phyloP scores from a whole-genome alignment of 2,329 filamentous ascomycete species.

The Simplicillium aogashimaense region DNA sequence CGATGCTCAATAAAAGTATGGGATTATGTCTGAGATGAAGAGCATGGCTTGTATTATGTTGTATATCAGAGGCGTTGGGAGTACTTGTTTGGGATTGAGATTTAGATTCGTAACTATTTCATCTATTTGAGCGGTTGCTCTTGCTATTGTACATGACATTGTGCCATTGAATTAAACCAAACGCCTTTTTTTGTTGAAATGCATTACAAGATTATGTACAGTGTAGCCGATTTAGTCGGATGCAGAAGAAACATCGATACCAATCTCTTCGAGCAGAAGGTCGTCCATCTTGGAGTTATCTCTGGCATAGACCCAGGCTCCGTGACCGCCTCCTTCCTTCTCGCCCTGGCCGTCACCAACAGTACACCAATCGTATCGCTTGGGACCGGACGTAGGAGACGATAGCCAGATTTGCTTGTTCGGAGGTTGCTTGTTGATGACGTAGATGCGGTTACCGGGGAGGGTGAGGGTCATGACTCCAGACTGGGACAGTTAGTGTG shows the following conservation, averaged over 20 bases:
- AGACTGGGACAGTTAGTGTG: conserved; percentile 42
- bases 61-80: neutral
- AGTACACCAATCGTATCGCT: conserved; percentile 86
- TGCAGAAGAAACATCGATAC: conserved; percentile 42
- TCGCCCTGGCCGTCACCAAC: conserved; percentile 57
- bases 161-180: neutral
- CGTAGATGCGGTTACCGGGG: conserved; percentile 66
- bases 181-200: neutral
- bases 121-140: neutral
- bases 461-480: conserved; percentile 75
- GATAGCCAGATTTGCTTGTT: conserved; percentile 98
- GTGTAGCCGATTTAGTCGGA: conserved; percentile 10
- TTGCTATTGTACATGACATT: neutral
- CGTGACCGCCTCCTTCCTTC: conserved; percentile 65
- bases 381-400: conserved; percentile 82
- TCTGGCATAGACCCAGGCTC: conserved; percentile 80
- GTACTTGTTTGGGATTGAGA: neutral
- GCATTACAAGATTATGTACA: neutral
- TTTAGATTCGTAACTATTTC: too few species aligned
- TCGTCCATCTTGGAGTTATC: conserved; percentile 70
- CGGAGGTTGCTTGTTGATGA: conserved; percentile 96
- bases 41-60: neutral
- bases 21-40: conserved; percentile 47
- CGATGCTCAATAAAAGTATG: conserved; percentile 67
- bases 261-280: conserved; percentile 67